phyloP scores from a whole-genome alignment of 306 rosid species.

The Fagus crenata region DNA sequence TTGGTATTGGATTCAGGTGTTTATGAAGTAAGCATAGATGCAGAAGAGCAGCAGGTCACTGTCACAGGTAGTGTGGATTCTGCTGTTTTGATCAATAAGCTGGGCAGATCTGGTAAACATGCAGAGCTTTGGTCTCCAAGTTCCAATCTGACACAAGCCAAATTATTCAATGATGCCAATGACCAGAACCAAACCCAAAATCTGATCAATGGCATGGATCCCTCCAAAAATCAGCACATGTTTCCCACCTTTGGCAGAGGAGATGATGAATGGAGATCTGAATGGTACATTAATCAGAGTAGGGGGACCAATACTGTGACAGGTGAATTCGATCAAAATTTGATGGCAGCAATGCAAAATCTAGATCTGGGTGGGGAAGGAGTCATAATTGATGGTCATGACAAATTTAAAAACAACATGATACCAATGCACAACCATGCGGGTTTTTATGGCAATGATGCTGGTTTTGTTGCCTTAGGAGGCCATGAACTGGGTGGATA shows the following conservation, averaged over 20 bases:
- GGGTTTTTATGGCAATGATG: conserved; percentile 21
- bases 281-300: conserved; percentile 24
- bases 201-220: conserved; percentile 8
- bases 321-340: conserved; percentile 18
- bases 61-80: conserved; percentile 50
- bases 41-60: conserved; percentile 42
- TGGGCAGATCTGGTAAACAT: conserved; percentile 53
- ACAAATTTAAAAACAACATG: conserved; percentile 18
- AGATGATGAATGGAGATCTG: conserved; percentile 21
- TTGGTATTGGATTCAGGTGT: conserved; percentile 46
- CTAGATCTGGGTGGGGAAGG: neutral
- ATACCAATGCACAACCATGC: conserved; percentile 9
- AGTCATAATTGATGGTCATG: conserved; percentile 3
- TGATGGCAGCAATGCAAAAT: conserved; percentile 24
- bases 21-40: conserved; percentile 40
- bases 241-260: conserved; percentile 31
- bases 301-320: conserved; percentile 2
- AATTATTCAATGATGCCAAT: neutral
- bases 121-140: conserved; percentile 46
- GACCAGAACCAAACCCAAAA: conserved; percentile 30
- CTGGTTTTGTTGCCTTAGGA: conserved; percentile 13
- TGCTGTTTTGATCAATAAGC: conserved; percentile 43
- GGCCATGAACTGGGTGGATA: conserved; percentile 28
- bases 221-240: conserved; percentile 28
- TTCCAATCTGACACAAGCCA: conserved; percentile 27